Percentiles rank a stretch among this genome's conserved stretches.
Evolutionary conservation across 2,329 filamentous ascomycete species (phyloP).

Genomic region (Coniella lustricola): DNA sequence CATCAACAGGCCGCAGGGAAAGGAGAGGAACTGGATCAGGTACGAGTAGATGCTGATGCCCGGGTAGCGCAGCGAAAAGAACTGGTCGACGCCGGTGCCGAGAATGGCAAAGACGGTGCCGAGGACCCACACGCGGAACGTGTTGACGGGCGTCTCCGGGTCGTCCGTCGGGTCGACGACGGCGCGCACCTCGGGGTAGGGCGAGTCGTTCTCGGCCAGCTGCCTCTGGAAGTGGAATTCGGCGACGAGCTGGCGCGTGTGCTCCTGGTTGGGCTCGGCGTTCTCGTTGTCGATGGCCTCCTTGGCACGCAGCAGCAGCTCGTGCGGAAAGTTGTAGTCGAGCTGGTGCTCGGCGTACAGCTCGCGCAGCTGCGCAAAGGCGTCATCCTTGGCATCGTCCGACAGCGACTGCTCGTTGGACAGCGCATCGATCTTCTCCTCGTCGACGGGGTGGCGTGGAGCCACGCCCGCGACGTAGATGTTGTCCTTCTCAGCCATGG

Average conservation of each 20-base stretch:
- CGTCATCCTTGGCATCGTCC: constrained; percentile 1
- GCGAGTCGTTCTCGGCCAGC: constrained; percentile 20
- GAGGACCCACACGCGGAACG: constrained; percentile 47
- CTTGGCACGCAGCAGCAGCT: constrained; percentile 2
- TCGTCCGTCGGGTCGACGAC: constrained; percentile 52
- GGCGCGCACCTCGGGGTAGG: constrained; percentile 50
- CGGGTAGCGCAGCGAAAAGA: constrained; percentile 51
- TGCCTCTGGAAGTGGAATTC: constrained; percentile 8
- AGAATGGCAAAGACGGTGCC: constrained; percentile 43
- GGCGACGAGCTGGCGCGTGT: constrained; percentile 5
- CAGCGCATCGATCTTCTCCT: constrained; percentile 2
- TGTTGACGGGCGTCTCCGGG: constrained; percentile 41
- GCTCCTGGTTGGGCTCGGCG: constrained; percentile 6
- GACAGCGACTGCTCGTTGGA: not conserved
- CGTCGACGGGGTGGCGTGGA: not conserved
- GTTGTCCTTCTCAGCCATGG: constrained; percentile 5
- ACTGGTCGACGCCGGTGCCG: constrained; percentile 47
- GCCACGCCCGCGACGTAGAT: constrained; percentile 2
- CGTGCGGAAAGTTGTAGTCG: constrained; percentile 9
- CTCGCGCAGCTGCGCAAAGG: constrained; percentile 6
- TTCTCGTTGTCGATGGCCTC: constrained; percentile 7
- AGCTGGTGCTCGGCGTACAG: constrained; percentile 10
- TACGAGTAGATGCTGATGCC: constrained; percentile 47
- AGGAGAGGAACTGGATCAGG: constrained; percentile 50
- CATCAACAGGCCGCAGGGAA: constrained; percentile 44